Percentiles rank a stretch among this genome's conserved stretches.
Conservation (phyloP, 352 stramenopile species). For the Globisporangium sylvaticum region DNA sequence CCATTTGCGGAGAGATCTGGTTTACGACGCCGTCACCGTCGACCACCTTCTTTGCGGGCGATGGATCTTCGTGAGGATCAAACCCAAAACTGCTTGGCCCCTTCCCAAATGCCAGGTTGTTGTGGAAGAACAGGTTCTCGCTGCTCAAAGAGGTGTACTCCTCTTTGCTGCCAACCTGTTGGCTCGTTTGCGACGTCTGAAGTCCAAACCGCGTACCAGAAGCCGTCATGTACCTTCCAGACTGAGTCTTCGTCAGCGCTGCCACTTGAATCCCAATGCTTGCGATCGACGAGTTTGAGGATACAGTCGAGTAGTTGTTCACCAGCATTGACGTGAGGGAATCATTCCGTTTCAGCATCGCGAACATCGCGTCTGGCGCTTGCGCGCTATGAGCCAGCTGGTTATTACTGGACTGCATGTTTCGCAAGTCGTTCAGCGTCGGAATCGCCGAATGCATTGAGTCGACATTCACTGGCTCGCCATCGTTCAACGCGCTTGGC, state of each 20-base stretch:
- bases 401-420: conserved; percentile 4
- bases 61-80: conserved; percentile 3
- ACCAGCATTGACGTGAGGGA: conserved; percentile 14
- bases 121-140: conserved; percentile 14
- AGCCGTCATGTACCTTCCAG: conserved; percentile 7
- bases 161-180: not conserved
- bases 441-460: not conserved
- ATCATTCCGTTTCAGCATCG: conserved; percentile 9
- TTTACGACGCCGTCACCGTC: not conserved
- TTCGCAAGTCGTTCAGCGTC: conserved; percentile 6
- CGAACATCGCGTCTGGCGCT: conserved; percentile 3
- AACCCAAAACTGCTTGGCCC: conserved; percentile 3
- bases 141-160: conserved; percentile 11
- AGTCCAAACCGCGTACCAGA: conserved; percentile 1
- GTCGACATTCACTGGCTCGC: not conserved
- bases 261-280: conserved; percentile 16
- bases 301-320: conserved; percentile 16
- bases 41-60: not conserved
- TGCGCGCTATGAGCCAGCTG: conserved; percentile 10
- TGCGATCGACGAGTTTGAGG: conserved; percentile 16
- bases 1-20: not conserved
- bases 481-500: not conserved
- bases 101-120: conserved; percentile 3
- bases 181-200: conserved; percentile 6
- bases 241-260: conserved; percentile 10